Evolutionary conservation across 1,284 basidiomycete genomes (phyloP).

Genomic region (Entoloma clypeatum): DNA sequence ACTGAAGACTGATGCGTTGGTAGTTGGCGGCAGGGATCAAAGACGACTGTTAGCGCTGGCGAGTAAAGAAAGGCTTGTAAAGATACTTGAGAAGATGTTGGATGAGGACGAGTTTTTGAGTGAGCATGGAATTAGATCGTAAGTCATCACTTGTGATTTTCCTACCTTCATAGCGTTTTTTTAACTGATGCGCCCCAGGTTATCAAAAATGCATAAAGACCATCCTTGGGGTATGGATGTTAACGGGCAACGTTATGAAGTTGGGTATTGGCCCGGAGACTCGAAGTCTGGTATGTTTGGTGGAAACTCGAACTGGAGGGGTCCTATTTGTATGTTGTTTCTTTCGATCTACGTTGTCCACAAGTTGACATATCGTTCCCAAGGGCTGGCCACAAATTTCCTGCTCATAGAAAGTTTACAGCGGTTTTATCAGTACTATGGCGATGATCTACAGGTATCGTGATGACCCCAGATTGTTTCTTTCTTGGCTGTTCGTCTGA

Average conservation of each 20-base stretch:
- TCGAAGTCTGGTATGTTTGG: constrained; percentile 98
- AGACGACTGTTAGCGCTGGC: constrained; percentile 87
- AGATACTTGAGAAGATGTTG: constrained; percentile 93
- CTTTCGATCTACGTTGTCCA: not conserved
- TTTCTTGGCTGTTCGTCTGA: not conserved
- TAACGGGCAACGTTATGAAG: constrained; percentile 87
- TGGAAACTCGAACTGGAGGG: constrained; percentile 96
- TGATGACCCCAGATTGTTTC: not conserved
- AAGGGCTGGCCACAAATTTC: constrained; percentile 94
- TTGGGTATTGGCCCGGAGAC: constrained; percentile 97
- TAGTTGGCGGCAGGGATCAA: constrained; percentile 79
- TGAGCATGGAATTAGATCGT: constrained; percentile 94
- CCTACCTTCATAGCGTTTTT: not conserved
- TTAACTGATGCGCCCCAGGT: constrained; percentile 36
- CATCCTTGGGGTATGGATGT: constrained; percentile 95
- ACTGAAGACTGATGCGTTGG: constrained; percentile 11
- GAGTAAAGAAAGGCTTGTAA: constrained; percentile 84
- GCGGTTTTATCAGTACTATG: constrained; percentile 96
- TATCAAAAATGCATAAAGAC: constrained; percentile 88
- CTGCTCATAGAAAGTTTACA: constrained; percentile 91
- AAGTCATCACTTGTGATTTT: constrained; percentile 29
- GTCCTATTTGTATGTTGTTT: constrained; percentile 63
- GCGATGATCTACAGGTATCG: constrained; percentile 73
- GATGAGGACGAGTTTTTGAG: constrained; percentile 96
- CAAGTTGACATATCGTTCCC: not conserved